phyloP scores from a whole-genome alignment of 805 yeast species.

The Geotrichum ghanense region DNA sequence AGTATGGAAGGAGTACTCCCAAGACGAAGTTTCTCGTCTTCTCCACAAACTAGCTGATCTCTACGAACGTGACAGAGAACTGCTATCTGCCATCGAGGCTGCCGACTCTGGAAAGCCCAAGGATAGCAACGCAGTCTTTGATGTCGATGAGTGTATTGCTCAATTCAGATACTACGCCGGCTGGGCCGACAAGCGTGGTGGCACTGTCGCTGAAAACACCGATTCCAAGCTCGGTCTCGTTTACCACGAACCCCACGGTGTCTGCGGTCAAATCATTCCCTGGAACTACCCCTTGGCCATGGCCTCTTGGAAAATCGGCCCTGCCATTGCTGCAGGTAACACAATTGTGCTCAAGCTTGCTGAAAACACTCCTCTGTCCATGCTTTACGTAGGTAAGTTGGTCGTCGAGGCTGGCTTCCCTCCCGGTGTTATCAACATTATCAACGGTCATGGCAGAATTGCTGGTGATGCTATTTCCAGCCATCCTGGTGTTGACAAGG shows the following conservation, averaged over 20 bases:
- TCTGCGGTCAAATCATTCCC: slow-evolving; percentile 91
- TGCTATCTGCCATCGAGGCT: slow-evolving; percentile 71
- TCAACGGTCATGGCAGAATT: slow-evolving; percentile 77
- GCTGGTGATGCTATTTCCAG: slow-evolving; percentile 72
- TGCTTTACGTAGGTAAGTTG: slow-evolving; percentile 59
- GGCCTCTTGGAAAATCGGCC: slow-evolving; percentile 93
- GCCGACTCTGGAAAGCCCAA: slow-evolving; percentile 82
- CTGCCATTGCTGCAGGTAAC: slow-evolving; percentile 87
- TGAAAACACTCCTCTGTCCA: slow-evolving; percentile 85
- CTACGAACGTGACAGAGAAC: slow-evolving; percentile 59
- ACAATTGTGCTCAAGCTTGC: slow-evolving; percentile 82
- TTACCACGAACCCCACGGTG: slow-evolving; percentile 85
- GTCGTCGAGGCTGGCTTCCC: slow-evolving; percentile 81
- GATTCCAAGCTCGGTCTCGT: slow-evolving; percentile 63
- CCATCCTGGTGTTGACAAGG: slow-evolving; percentile 75
- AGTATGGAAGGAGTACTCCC: slow-evolving; percentile 60
- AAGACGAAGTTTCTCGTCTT: slow-evolving; percentile 51
- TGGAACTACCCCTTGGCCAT: slow-evolving; percentile 95
- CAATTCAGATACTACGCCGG: slow-evolving; percentile 82
- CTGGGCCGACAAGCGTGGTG: slow-evolving; percentile 82
- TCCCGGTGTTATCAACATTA: slow-evolving; percentile 78
- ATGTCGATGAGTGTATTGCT: slow-evolving; percentile 55
- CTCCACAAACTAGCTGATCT: slow-evolving; percentile 66
- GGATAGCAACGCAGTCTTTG: slow-evolving; percentile 51
- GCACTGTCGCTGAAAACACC: slow-evolving; percentile 60